Percentiles rank a stretch among this genome's conserved stretches.
Conservation (phyloP, 345 rosid species). For the Tarenaya hassleriana region DNA sequence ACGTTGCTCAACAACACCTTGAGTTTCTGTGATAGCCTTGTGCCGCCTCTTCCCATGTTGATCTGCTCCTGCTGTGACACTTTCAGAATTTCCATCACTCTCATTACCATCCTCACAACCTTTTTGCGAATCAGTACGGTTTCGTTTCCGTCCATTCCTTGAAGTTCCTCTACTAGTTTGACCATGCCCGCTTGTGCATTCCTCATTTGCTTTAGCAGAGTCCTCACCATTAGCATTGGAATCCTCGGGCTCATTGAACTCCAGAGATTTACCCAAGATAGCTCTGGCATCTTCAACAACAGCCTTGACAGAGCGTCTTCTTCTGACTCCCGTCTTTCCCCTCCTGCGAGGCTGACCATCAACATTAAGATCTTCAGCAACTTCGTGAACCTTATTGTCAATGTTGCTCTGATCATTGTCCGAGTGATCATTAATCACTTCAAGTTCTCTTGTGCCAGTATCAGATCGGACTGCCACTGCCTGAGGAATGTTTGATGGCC, state of each 20-base stretch:
- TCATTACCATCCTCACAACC: conserved; percentile 47
- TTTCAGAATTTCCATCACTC: conserved; percentile 65
- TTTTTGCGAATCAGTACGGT: conserved; percentile 44
- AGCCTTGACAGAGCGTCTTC: conserved; percentile 69
- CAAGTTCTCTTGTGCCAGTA: conserved; percentile 38
- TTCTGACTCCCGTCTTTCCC: conserved; percentile 47
- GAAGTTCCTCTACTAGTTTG: conserved; percentile 41
- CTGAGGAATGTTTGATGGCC: conserved; percentile 38
- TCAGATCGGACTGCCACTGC: conserved; percentile 38
- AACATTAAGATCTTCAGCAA: conserved; percentile 39
- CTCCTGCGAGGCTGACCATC: conserved; percentile 42
- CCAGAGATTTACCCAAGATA: conserved; percentile 53
- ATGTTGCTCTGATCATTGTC: conserved; percentile 48
- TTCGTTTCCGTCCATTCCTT: conserved; percentile 63
- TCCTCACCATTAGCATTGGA: conserved; percentile 44
- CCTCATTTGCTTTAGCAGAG: conserved; percentile 38
- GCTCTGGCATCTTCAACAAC: conserved; percentile 72
- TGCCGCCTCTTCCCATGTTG: conserved; percentile 60
- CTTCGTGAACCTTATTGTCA: conserved; percentile 39
- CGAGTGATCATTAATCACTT: conserved; percentile 37
- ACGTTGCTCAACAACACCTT: conserved; percentile 37
- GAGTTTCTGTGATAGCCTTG: conserved; percentile 38
- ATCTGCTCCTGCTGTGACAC: conserved; percentile 39
- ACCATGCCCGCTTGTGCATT: conserved; percentile 49
- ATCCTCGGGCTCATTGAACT: conserved; percentile 37